A percentile compares a stretch with the other conserved stretches of the same genome.
phyloP scores from a whole-genome alignment of 2,329 filamentous ascomycete species.

The Teratosphaeria destructans region DNA sequence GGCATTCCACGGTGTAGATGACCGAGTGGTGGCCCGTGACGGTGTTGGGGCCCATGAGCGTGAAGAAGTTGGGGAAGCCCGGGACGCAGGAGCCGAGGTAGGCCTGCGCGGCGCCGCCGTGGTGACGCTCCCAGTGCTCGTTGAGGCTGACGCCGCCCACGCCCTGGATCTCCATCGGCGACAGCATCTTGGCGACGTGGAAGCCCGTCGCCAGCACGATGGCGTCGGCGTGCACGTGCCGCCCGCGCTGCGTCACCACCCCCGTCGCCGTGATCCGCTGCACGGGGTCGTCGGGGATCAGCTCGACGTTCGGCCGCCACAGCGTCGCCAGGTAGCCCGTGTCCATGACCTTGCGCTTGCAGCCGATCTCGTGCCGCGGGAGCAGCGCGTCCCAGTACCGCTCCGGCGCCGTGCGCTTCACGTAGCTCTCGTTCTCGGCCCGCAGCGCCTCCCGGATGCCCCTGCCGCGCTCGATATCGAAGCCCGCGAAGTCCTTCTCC shows the following conservation, averaged over 20 bases:
- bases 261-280: constrained; percentile 29
- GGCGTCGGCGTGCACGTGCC: constrained; percentile 32
- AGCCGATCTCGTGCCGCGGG: constrained; percentile 36
- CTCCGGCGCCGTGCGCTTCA: constrained; percentile 32
- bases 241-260: constrained; percentile 30
- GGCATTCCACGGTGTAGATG: constrained; percentile 42
- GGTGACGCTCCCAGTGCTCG: constrained; percentile 31
- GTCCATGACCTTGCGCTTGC: constrained; percentile 40
- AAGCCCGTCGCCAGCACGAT: constrained; percentile 43
- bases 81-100: constrained; percentile 43
- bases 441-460: constrained; percentile 27
- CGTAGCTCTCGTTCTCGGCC: constrained; percentile 33
- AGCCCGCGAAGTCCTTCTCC: constrained; percentile 35
- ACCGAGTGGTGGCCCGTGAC: constrained; percentile 41
- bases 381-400: constrained; percentile 36
- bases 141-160: constrained; percentile 30
- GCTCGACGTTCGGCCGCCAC: constrained; percentile 33
- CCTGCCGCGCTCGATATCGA: constrained; percentile 30
- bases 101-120: constrained; percentile 27
- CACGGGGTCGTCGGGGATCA: constrained; percentile 32
- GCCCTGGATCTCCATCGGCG: constrained; percentile 38
- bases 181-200: constrained; percentile 37
- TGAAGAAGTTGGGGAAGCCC: constrained; percentile 39
- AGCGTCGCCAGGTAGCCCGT: constrained; percentile 37
- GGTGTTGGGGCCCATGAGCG: constrained; percentile 37